Evolutionary conservation across 1,139 yeast genomes (phyloP).

Genomic region (Suhomyces taliae): DNA sequence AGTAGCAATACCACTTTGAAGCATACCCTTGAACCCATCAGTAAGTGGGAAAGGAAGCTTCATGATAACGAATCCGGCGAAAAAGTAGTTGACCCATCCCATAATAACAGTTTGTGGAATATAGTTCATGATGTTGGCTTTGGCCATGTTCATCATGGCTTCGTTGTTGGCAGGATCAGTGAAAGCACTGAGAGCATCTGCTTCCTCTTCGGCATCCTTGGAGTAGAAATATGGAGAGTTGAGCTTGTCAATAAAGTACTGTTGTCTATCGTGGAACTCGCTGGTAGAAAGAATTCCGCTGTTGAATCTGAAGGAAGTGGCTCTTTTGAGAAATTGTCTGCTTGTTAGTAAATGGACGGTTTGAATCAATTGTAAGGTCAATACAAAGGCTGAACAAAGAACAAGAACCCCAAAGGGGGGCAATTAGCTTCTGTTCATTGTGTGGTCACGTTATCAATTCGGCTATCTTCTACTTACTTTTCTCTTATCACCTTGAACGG

Average conservation of each 20-base stretch:
- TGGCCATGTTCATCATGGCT: constrained; percentile 75
- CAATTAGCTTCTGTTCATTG: too few species aligned
- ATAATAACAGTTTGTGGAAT: constrained; percentile 90
- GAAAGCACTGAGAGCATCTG: constrained; percentile 58
- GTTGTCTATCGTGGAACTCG: constrained; percentile 53
- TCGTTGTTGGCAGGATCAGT: constrained; percentile 73
- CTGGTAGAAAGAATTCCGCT: constrained; percentile 41
- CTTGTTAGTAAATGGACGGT: constrained; percentile 6
- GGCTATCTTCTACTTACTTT: constrained; percentile 32
- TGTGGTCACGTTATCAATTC: too few species aligned
- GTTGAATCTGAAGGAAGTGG: constrained; percentile 52
- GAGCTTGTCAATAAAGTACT: constrained; percentile 44
- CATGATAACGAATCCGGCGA: constrained; percentile 85
- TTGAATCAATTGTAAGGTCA: not conserved
- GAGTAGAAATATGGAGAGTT: constrained; percentile 53
- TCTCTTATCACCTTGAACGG: constrained; percentile 59
- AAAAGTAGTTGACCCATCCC: constrained; percentile 96
- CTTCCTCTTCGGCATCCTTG: constrained; percentile 38
- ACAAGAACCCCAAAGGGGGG: too few species aligned
- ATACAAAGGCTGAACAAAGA: too few species aligned
- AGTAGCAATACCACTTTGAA: constrained; percentile 85
- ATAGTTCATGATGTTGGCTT: constrained; percentile 77
- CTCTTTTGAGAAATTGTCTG: constrained; percentile 55
- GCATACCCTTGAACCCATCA: constrained; percentile 83
- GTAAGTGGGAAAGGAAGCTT: constrained; percentile 68